These are phyloP conservation scores for Yamadazyma diddensiae DNA, from an alignment of 1,139 yeast genomes.

Conservation along the genomic window DNA sequence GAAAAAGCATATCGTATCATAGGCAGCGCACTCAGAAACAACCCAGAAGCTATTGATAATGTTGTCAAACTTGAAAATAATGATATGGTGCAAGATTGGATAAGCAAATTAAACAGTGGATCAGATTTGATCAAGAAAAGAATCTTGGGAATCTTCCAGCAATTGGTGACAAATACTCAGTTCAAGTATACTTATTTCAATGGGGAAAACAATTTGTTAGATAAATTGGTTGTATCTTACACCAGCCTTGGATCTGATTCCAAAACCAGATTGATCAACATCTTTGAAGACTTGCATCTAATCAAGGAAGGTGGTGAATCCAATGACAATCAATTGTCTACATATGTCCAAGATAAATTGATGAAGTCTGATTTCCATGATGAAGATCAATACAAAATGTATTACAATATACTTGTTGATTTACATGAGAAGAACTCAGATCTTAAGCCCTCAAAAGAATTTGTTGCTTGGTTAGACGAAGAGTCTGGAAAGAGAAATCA, in stretches of 20 bases:
- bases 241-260: conserved; percentile 28
- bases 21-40: conserved; percentile 65
- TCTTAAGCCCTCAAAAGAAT: conserved; percentile 27
- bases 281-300: conserved; percentile 38
- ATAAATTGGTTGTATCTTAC: conserved; percentile 24
- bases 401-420: conserved; percentile 43
- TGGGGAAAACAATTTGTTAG: conserved; percentile 15
- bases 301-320: conserved; percentile 7
- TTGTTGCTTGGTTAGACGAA: conserved; percentile 62
- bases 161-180: conserved; percentile 30
- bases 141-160: conserved; percentile 46
- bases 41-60: conserved; percentile 54
- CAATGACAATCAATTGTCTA: conserved; percentile 22
- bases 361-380: conserved; percentile 19
- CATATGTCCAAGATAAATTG: conserved; percentile 29
- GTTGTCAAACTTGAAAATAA: conserved; percentile 15
- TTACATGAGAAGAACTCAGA: conserved; percentile 25
- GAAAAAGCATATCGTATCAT: conserved; percentile 52
- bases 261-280: conserved; percentile 33
- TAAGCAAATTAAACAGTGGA: conserved; percentile 6
- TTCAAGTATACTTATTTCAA: conserved; percentile 29
- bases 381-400: conserved; percentile 38
- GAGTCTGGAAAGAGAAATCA: conserved; percentile 44
- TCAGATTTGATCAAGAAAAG: conserved; percentile 38
- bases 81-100: conserved; percentile 15